A percentile compares a stretch with the other conserved stretches of the same genome.
phyloP scores from a whole-genome alignment of 2,329 filamentous ascomycete species.

The Alternaria viburni region DNA sequence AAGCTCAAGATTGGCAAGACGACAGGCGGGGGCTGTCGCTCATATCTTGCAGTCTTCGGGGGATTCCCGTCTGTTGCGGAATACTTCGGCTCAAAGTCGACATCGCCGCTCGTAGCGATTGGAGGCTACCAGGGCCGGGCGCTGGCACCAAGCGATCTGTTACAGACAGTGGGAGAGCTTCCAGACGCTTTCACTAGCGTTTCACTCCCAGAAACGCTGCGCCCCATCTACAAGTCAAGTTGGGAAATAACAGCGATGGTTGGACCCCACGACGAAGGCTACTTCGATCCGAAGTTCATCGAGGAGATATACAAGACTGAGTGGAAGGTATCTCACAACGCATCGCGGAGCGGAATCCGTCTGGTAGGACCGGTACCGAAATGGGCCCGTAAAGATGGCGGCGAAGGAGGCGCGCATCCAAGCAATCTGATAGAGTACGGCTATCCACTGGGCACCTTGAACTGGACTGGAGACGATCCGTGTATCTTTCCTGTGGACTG shows the following conservation, averaged over 20 bases:
- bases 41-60: conserved; percentile 65
- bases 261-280: conserved; percentile 64
- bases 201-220: conserved; percentile 53
- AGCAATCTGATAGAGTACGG: conserved; percentile 61
- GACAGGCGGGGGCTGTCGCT: conserved; percentile 60
- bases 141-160: conserved; percentile 61
- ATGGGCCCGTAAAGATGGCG: conserved; percentile 66
- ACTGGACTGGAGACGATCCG: conserved; percentile 67
- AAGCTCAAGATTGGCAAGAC: conserved; percentile 63
- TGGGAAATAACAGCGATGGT: conserved; percentile 63
- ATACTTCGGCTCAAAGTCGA: conserved; percentile 66
- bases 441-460: conserved; percentile 64
- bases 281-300: conserved; percentile 59
- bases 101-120: conserved; percentile 62
- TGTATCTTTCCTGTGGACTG: conserved; percentile 66
- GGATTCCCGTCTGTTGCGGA: conserved; percentile 61
- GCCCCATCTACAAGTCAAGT: conserved; percentile 57
- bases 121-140: conserved; percentile 66
- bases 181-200: conserved; percentile 41
- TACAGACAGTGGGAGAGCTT: conserved; percentile 53
- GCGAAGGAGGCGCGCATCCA: conserved; percentile 68
- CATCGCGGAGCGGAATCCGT: conserved; percentile 65
- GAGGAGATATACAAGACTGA: conserved; percentile 63
- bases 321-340: conserved; percentile 69
- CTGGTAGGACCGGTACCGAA: conserved; percentile 64